These are phyloP conservation scores for Aspergillus sp. DNA, from an alignment of 2,329 filamentous ascomycete species.

Conservation along the genomic window DNA sequence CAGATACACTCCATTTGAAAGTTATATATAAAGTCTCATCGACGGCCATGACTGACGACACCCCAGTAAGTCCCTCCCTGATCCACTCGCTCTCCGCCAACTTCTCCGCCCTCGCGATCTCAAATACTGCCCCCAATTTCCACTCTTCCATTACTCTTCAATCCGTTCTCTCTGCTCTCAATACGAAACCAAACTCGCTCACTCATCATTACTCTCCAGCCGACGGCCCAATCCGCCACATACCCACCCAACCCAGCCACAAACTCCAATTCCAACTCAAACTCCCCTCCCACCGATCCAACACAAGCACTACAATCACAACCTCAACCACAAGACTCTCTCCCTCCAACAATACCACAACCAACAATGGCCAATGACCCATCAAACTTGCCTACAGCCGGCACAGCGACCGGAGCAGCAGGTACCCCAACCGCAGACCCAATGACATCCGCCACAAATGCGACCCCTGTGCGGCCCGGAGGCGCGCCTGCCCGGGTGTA, in stretches of 20 bases:
- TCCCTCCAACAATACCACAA: neutral
- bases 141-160: neutral
- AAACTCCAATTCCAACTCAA: neutral
- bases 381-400: constrained; percentile 7
- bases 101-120: constrained; percentile 7
- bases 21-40: neutral
- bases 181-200: neutral
- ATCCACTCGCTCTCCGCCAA: constrained; percentile 1
- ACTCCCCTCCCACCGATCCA: neutral
- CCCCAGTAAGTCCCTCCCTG: constrained; percentile 18
- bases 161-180: neutral
- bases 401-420: constrained; percentile 1
- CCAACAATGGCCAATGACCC: constrained; percentile 20
- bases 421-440: constrained; percentile 29
- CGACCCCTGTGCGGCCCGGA: constrained; percentile 56
- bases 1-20: neutral
- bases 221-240: neutral
- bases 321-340: neutral
- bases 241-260: neutral
- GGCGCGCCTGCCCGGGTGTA: constrained; percentile 70
- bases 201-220: neutral
- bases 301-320: neutral
- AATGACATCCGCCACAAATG: constrained; percentile 47
- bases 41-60: constrained; percentile 17
- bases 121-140: constrained; percentile 8